Evolutionary conservation across 495 filamentous ascomycete genomes (phyloP), one percentile per base, ranked within the genome.

Genomic region (Aspergillus biplanus): DNA sequence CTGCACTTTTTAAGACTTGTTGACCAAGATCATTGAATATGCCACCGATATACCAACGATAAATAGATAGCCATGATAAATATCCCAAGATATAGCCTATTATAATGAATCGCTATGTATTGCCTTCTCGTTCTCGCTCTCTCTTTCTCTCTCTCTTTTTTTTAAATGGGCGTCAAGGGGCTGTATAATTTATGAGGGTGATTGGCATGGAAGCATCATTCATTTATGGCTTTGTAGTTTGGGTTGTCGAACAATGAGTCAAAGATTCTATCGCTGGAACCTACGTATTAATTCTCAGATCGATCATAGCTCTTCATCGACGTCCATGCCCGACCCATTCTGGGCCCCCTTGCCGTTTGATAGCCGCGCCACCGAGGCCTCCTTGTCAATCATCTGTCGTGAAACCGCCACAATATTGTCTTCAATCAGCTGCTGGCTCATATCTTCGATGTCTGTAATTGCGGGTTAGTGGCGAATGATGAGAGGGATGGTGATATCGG

Each of bases 351-450:
- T 88, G 37, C 73, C 69, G 33, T 69, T 66, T 27, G 80, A 76
- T 54, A 73, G 73, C 61, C 83, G 83, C 21, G 87, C 85, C 61
- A 87, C 81, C 7, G 83, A 92, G 12, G 95, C 95, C 73, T 98
- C 96, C 79, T 98, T 99, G 80, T 98, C 96, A 66, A 99, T 97
- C 95, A 99, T 97, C 76, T 97, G 93, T 66, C 93, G 84, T 56
- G 93, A 93, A 5, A 97, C 93, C 7, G 92, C 90, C 6, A 99
- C 95, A 59, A 99, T 98, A 76, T 99, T 99, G 82, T 98, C 94
- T 78, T 99, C 95, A 69, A 99, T 97, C 59, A 97, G 85, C 69
- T 92, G 87, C 78, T 97, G 94, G 62, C 96, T 95, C 59, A 99
- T 88, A 69, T 96, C 92, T 76, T 97, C 95, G 71, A 99, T 82